Percentiles rank a stretch among this genome's conserved stretches.
These are phyloP conservation scores for Sporothrix phasma DNA, from an alignment of 2,329 filamentous ascomycete genomes.

Conservation along the genomic window DNA sequence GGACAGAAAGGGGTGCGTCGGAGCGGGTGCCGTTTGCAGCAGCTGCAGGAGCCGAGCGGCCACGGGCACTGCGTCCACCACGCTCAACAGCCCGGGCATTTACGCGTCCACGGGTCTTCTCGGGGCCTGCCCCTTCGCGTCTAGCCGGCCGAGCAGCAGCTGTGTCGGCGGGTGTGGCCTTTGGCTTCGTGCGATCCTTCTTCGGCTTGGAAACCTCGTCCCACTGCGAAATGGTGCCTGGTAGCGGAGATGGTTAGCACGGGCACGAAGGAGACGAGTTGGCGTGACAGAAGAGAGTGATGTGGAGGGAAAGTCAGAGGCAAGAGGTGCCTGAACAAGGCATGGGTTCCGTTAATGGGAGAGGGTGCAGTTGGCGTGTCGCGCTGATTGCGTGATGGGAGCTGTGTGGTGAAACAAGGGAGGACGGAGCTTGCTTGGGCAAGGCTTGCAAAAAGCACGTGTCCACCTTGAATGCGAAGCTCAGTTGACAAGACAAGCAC, in stretches of 20 bases:
- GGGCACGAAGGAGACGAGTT: not conserved
- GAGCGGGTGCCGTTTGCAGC: slow-evolving; percentile 53
- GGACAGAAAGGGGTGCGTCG: slow-evolving; percentile 52
- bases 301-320: slow-evolving; percentile 10
- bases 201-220: slow-evolving; percentile 72
- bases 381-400: not conserved
- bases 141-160: slow-evolving; percentile 43
- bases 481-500: not conserved
- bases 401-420: not conserved
- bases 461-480: not conserved
- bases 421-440: not conserved
- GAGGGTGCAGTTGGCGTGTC: not conserved
- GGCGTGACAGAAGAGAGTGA: no score
- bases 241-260: not conserved
- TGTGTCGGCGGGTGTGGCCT: slow-evolving; percentile 49
- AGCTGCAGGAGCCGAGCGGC: slow-evolving; percentile 49
- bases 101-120: slow-evolving; percentile 52
- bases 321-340: not conserved
- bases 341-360: not conserved
- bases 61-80: slow-evolving; percentile 51
- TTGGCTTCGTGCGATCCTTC: slow-evolving; percentile 63
- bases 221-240: slow-evolving; percentile 74
- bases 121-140: slow-evolving; percentile 51
- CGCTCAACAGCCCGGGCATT: slow-evolving; percentile 54
- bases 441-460: not conserved